A percentile compares a stretch with the other conserved stretches of the same genome.
phyloP scores from a whole-genome alignment of 2,329 filamentous ascomycete genomes.

The Penicillium capsulatum region DNA sequence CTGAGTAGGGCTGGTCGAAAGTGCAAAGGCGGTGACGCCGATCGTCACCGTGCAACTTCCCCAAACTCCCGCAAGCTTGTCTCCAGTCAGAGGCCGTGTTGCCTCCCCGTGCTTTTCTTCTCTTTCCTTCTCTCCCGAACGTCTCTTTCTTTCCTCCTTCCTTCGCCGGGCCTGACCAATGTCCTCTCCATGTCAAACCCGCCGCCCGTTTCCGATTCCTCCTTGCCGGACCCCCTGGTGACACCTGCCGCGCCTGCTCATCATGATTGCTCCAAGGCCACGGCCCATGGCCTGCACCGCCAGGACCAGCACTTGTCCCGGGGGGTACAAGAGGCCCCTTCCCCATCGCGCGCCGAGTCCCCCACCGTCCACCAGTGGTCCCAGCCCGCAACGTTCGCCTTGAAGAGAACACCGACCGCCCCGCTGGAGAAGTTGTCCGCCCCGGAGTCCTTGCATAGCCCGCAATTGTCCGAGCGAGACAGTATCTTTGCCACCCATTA shows the following conservation, averaged over 20 bases:
- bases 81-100: background rate
- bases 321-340: slow-evolving; percentile 27
- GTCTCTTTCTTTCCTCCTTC: slow-evolving; percentile 11
- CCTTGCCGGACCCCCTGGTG: slow-evolving; percentile 43
- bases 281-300: slow-evolving; percentile 38
- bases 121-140: slow-evolving; percentile 21
- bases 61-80: slow-evolving; percentile 1
- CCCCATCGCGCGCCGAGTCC: slow-evolving; percentile 35
- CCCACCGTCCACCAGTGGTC: slow-evolving; percentile 36
- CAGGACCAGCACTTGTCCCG: slow-evolving; percentile 30
- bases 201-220: slow-evolving; percentile 42
- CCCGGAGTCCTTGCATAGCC: slow-evolving; percentile 32
- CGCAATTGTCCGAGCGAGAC: slow-evolving; percentile 59
- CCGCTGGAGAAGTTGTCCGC: slow-evolving; percentile 28
- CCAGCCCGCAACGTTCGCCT: slow-evolving; percentile 26
- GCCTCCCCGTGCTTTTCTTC: slow-evolving; percentile 8
- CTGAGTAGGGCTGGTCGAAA: too few species aligned
- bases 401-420: slow-evolving; percentile 36
- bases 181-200: slow-evolving; percentile 50
- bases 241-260: slow-evolving; percentile 42
- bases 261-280: slow-evolving; percentile 35
- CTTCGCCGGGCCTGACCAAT: slow-evolving; percentile 41
- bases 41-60: slow-evolving; percentile 14
- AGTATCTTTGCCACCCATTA: slow-evolving; percentile 63
- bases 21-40: slow-evolving; percentile 18